A percentile compares a stretch with the other conserved stretches of the same genome.
phyloP scores from a whole-genome alignment of 257 asterid species.

The Rehmannia glutinosa region DNA sequence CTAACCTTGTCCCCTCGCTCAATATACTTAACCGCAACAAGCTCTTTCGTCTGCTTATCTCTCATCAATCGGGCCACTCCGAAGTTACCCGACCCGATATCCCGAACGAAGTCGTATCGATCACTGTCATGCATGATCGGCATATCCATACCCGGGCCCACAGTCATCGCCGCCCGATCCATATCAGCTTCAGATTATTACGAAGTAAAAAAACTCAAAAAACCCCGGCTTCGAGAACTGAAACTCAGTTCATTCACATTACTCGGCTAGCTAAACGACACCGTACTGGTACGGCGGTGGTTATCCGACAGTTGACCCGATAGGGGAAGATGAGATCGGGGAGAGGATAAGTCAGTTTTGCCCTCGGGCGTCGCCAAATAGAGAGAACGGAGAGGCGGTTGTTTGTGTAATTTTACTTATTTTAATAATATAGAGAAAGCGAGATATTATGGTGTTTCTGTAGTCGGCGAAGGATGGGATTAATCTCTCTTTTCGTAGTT shows the following conservation, averaged over 20 bases:
- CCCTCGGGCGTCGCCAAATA: not conserved
- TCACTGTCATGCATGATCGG: slow-evolving; percentile 95
- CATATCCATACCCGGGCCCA: slow-evolving; percentile 64
- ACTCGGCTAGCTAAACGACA: slow-evolving; percentile 11
- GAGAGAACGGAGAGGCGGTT: slow-evolving; percentile 13
- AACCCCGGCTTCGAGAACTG: not conserved
- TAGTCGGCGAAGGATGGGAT: slow-evolving; percentile 34
- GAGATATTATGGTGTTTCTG: slow-evolving; percentile 5
- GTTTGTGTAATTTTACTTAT: slow-evolving; percentile 3
- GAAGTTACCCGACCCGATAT: slow-evolving; percentile 83
- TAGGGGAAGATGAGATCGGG: slow-evolving; percentile 13
- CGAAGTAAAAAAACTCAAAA: not conserved
- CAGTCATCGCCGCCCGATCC: slow-evolving; percentile 59
- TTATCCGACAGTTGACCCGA: slow-evolving; percentile 9
- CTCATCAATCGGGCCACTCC: slow-evolving; percentile 84
- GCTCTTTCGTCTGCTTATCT: slow-evolving; percentile 75
- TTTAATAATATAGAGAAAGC: not conserved
- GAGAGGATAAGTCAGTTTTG: slow-evolving; percentile 14
- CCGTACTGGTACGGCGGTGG: not conserved
- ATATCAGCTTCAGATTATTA: slow-evolving; percentile 15
- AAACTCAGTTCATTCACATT: slow-evolving; percentile 19
- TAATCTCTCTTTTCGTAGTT: not conserved
- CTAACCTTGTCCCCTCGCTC: slow-evolving; percentile 82
- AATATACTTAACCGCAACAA: slow-evolving; percentile 85
- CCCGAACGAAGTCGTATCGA: slow-evolving; percentile 80